Evolutionary conservation across 306 rosid genomes (phyloP).

Genomic region (Dalbergia oliveri): DNA sequence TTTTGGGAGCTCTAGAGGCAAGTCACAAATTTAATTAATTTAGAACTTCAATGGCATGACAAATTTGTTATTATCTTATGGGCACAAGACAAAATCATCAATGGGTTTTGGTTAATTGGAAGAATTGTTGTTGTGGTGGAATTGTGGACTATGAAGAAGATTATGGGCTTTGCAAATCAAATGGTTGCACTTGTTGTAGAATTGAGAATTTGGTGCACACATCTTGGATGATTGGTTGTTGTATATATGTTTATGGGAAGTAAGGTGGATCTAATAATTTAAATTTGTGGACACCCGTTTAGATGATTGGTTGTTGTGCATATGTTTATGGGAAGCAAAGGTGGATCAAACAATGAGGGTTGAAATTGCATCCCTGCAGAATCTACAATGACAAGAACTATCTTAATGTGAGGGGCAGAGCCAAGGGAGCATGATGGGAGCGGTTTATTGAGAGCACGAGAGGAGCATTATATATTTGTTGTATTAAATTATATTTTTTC

Average conservation of each 20-base stretch:
- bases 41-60: not conserved
- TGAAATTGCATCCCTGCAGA: conserved; percentile 8
- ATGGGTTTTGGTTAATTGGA: conserved; percentile 5
- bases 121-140: not conserved
- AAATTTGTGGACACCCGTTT: too few species aligned
- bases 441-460: too few species aligned
- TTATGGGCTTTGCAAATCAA: not conserved
- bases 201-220: conserved; percentile 32
- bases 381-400: conserved; percentile 17
- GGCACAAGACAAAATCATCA: not conserved
- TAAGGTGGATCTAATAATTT: not conserved
- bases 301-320: too few species aligned
- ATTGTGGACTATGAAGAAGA: not conserved
- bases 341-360: conserved; percentile 22
- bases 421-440: too few species aligned
- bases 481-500: too few species aligned
- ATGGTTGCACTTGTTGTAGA: not conserved
- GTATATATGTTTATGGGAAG: conserved; percentile 10
- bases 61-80: not conserved
- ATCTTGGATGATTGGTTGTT: conserved; percentile 4
- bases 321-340: too few species aligned
- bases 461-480: too few species aligned
- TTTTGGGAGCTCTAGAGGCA: conserved; percentile 57
- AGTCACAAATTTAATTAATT: not conserved
- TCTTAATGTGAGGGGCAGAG: too few species aligned